Percentiles rank a stretch among this genome's conserved stretches.
Conservation (phyloP, 805 yeast species). For the Metschnikowia santaceciliae region DNA sequence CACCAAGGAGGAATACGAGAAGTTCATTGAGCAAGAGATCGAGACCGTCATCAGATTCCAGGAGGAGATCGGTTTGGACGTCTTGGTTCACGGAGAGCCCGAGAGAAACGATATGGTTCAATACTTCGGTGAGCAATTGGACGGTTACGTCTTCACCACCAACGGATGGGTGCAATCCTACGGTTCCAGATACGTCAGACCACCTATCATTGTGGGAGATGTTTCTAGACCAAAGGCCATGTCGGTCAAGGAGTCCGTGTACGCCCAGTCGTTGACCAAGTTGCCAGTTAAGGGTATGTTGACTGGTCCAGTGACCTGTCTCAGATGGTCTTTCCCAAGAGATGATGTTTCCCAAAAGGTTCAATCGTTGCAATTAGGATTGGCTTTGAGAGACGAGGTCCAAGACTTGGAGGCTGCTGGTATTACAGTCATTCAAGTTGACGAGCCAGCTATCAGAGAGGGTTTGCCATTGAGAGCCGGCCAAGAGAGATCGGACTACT, state of each 20-base stretch:
- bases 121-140: conserved; percentile 98
- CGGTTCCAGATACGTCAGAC: conserved; percentile 99
- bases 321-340: conserved; percentile 99
- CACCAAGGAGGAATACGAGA: conserved; percentile 91
- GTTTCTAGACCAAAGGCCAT: conserved; percentile 97
- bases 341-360: conserved; percentile 89
- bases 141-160: conserved; percentile 97
- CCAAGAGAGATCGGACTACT: conserved; percentile 92
- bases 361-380: conserved; percentile 94
- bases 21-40: conserved; percentile 95
- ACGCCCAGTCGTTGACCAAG: conserved; percentile 93
- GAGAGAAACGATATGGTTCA: conserved; percentile 99
- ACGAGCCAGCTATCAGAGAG: conserved; percentile 99
- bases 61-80: conserved; percentile 98
- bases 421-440: conserved; percentile 96
- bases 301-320: conserved; percentile 99
- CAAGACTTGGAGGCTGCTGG: conserved; percentile 98
- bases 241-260: conserved; percentile 98
- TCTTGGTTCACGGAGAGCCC: conserved; percentile 99
- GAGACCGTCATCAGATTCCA: conserved; percentile 96
- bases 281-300: conserved; percentile 99
- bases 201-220: conserved; percentile 99
- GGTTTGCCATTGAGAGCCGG: conserved; percentile 99
- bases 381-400: conserved; percentile 98
- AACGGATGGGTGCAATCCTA: conserved; percentile 99